Conservation (phyloP, 768 basidiomycete genomes). For the Mrakia frigida region DNA sequence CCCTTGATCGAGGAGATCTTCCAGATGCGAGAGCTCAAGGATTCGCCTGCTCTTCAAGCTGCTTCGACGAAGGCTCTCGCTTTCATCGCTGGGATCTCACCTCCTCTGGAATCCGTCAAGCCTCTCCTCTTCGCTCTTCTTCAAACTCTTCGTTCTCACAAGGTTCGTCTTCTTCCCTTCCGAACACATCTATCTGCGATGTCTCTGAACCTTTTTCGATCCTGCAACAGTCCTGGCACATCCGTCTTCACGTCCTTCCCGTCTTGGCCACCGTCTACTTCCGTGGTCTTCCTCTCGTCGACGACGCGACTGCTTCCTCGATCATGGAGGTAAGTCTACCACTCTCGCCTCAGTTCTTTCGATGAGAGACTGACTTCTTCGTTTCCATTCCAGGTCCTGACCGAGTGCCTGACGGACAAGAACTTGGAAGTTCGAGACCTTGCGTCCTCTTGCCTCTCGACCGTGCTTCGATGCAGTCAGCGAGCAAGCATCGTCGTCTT, state of each 20-base stretch:
- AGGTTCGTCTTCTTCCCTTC: constrained; percentile 49
- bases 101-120: constrained; percentile 17
- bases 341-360: neutral
- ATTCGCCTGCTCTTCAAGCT: constrained; percentile 68
- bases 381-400: constrained; percentile 44
- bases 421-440: constrained; percentile 91
- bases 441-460: constrained; percentile 63
- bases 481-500: constrained; percentile 75
- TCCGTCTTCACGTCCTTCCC: constrained; percentile 80
- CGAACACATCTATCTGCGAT: constrained; percentile 21
- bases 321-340: constrained; percentile 61
- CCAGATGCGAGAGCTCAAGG: constrained; percentile 78
- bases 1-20: constrained; percentile 62
- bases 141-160: constrained; percentile 66
- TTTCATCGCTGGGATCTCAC: constrained; percentile 73
- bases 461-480: constrained; percentile 84
- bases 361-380: neutral
- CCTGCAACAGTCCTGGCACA: constrained; percentile 71
- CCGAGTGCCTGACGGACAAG: constrained; percentile 79
- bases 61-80: constrained; percentile 76
- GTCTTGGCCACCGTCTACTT: constrained; percentile 86
- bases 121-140: constrained; percentile 27
- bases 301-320: constrained; percentile 59
- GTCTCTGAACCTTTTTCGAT: neutral
- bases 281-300: constrained; percentile 73